A percentile compares a stretch with the other conserved stretches of the same genome.
These are phyloP conservation scores for Tephrocybe sp. DNA, from an alignment of 768 basidiomycete species.

Conservation along the genomic window DNA sequence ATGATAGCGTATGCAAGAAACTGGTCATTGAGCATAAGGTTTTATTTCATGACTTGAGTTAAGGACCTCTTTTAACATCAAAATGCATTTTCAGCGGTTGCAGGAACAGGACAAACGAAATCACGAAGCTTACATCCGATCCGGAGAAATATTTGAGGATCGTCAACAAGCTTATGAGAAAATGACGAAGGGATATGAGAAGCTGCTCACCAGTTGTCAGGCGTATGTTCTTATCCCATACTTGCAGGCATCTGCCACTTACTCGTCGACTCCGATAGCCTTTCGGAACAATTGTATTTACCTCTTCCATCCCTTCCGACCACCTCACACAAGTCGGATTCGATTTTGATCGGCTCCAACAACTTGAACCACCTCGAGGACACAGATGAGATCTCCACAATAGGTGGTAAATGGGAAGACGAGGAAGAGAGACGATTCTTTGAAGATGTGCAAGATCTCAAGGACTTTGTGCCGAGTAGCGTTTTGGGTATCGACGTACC, in stretches of 20 bases:
- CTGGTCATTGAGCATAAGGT: constrained; percentile 91
- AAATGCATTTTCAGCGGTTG: constrained; percentile 57
- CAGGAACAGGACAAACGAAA: constrained; percentile 97
- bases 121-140: constrained; percentile 98
- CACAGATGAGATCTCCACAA: constrained; percentile 52
- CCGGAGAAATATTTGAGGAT: constrained; percentile 99
- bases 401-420: constrained; percentile 95
- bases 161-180: constrained; percentile 98
- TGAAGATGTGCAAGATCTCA: constrained; percentile 89
- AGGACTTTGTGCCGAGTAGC: constrained; percentile 87
- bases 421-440: constrained; percentile 95
- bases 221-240: constrained; percentile 47
- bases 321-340: constrained; percentile 76
- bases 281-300: constrained; percentile 89
- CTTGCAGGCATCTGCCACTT: constrained; percentile 12
- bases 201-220: constrained; percentile 85
- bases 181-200: constrained; percentile 96
- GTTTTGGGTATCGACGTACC: constrained; percentile 73
- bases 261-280: constrained; percentile 36
- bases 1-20: constrained; percentile 89
- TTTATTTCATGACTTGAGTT: constrained; percentile 18
- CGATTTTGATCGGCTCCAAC: constrained; percentile 70
- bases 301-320: constrained; percentile 84
- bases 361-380: constrained; percentile 40
- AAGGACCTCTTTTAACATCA: background rate